Percentiles rank a stretch among this genome's conserved stretches.
phyloP scores from a whole-genome alignment of 192 early-diverging fungal species.

The Rhizoclosmatium sp. region DNA sequence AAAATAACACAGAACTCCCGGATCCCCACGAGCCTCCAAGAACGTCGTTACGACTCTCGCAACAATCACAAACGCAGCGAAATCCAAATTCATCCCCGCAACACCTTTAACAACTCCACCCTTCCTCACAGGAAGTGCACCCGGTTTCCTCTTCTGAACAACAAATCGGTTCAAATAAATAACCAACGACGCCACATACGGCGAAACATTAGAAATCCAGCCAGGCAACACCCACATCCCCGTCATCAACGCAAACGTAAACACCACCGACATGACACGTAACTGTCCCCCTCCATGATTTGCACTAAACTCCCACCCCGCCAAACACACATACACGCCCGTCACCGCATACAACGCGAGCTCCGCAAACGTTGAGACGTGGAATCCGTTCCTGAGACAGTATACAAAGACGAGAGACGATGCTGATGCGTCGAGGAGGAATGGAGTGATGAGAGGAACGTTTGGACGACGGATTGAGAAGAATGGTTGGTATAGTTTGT shows the following conservation, averaged over 20 bases:
- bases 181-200: slow-evolving; percentile 16
- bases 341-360: slow-evolving; percentile 3
- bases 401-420: slow-evolving; percentile 23
- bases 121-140: neutral
- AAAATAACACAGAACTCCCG: slow-evolving; percentile 16
- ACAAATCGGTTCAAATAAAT: slow-evolving; percentile 20
- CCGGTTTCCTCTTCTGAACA: neutral
- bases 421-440: slow-evolving; percentile 13
- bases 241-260: slow-evolving; percentile 3
- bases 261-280: neutral
- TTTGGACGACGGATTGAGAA: neutral
- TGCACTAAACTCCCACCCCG: neutral
- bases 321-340: neutral
- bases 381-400: neutral
- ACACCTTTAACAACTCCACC: neutral
- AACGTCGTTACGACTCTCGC: slow-evolving; percentile 5
- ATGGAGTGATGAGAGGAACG: neutral
- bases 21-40: slow-evolving; percentile 6
- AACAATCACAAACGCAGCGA: slow-evolving; percentile 18
- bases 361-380: slow-evolving; percentile 13
- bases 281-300: neutral
- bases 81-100: slow-evolving; percentile 1
- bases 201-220: neutral
- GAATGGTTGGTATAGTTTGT: slow-evolving; percentile 18
- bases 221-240: neutral